Base-by-base conservation (phyloP, 768 basidiomycete species). In the Amanita subjunquillea region DNA sequence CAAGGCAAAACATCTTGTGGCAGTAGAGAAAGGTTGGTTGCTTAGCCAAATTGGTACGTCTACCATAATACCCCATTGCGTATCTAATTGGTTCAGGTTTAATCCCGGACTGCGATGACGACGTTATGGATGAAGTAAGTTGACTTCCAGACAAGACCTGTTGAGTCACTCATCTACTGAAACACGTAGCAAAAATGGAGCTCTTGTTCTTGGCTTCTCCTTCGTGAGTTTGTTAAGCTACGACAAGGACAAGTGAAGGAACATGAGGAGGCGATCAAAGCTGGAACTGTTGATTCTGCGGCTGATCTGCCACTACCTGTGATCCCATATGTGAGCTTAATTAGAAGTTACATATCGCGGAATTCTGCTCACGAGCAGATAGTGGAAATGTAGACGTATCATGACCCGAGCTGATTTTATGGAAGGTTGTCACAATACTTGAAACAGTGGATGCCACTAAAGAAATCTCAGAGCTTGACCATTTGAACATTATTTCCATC, bases 391-490 rank as follows among this genome's bases (percentile, higher is more conserved):
- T 65, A 75, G 85, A 36, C 78, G 85, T 62, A 83, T 92, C 48
- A 90, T 87, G 91, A 90, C 89, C 3, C 72, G 90, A 13, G 72
- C 87, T 0, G 89, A 93, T 65, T 93, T 87, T 62, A 65, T 94
- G 58, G 86, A 85, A 64, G 79, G 85, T 87, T n/a, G 10, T 27
- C 51, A 45, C 10, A 8, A 39, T 45, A 8, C 17, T 8, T 8
- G 27, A 10, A 25, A 10, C 15, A 25, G 15, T 47, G 9, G 8
- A 22, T 42, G 45, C n/a, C 15, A 42, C 44, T 48, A 54, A 12
- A 50, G 8, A 29, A 25, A n/a, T 20, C 25, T 13, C 60, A 80
- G 82, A 79, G 39, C 74, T 89, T 37, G 87, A 88, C 62, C 70
- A 82, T 30, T 67, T 73, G 12, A 86, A 85, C 58, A 80, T 92